Percentiles rank a stretch among this genome's conserved stretches.
These are phyloP conservation scores for Blastocladiella britannica DNA, from an alignment of 192 early-diverging fungal genomes.

Conservation along the genomic window DNA sequence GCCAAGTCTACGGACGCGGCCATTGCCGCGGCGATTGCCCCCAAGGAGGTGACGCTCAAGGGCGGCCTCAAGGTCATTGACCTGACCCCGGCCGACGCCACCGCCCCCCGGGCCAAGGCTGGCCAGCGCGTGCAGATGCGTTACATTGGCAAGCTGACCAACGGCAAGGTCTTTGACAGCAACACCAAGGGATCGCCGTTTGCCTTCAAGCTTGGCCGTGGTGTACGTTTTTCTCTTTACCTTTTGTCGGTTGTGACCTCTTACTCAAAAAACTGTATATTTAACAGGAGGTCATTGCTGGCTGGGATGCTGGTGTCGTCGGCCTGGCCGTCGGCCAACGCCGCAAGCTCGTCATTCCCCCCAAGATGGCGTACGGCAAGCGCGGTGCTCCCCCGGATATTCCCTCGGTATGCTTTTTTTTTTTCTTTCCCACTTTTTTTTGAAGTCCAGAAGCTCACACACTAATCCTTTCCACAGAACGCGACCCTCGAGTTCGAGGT, in stretches of 20 bases:
- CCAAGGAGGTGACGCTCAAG: constrained; percentile 35
- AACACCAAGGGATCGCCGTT: constrained; percentile 81
- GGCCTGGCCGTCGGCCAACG: constrained; percentile 87
- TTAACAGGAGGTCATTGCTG: constrained; percentile 97
- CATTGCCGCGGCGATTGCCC: constrained; percentile 19
- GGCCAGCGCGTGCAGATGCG: constrained; percentile 47
- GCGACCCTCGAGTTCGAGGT: constrained; percentile 80
- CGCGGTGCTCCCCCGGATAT: constrained; percentile 90
- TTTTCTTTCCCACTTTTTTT: constrained; percentile 2
- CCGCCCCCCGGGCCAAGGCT: constrained; percentile 1
- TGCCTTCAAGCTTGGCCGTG: constrained; percentile 61
- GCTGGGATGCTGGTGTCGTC: constrained; percentile 75
- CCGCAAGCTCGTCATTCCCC: constrained; percentile 76
- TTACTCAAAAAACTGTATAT: no score
- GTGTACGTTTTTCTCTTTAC: no score
- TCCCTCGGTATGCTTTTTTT: no score
- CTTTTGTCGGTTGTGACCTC: no score
- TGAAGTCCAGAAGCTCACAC: constrained; percentile 8
- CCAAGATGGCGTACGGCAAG: constrained; percentile 41
- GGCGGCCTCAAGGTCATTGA: constrained; percentile 71
- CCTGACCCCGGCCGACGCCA: constrained; percentile 15
- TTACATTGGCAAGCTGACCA: constrained; percentile 82
- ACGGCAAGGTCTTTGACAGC: constrained; percentile 91
- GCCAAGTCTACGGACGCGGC: constrained; percentile 19
- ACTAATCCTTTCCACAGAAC: no score